A percentile compares a stretch with the other conserved stretches of the same genome.
phyloP scores from a whole-genome alignment of 495 filamentous ascomycete genomes.

The Aspergillus cavernicola region DNA sequence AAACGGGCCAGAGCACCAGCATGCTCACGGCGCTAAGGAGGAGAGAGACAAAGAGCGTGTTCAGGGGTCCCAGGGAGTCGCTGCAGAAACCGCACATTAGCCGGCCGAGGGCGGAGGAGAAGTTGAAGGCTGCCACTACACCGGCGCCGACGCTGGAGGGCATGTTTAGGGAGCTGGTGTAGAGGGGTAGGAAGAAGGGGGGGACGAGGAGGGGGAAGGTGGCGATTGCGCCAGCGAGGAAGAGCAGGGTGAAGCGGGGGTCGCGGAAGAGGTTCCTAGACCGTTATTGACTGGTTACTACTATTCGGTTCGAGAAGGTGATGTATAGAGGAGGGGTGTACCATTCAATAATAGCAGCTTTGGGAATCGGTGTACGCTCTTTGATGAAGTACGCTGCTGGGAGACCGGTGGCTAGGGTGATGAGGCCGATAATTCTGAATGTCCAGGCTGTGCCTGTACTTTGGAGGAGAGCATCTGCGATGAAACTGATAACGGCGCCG shows the following conservation, averaged over 20 bases:
- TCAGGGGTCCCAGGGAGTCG: conserved; percentile 50
- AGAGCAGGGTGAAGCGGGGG: conserved; percentile 47
- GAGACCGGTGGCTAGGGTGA: conserved; percentile 46
- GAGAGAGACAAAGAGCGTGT: conserved; percentile 46
- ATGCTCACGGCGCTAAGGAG: conserved; percentile 50
- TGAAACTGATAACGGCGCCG: conserved; percentile 47
- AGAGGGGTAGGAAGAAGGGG: conserved; percentile 55
- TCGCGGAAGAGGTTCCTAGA: conserved; percentile 48
- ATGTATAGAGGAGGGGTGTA: too few species aligned
- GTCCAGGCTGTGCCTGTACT: conserved; percentile 51
- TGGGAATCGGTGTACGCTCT: conserved; percentile 46
- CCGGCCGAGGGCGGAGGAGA: conserved; percentile 50
- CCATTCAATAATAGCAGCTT: conserved; percentile 48
- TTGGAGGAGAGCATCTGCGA: conserved; percentile 43
- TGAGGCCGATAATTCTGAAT: conserved; percentile 48
- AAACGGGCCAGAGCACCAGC: conserved; percentile 55
- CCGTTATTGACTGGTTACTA: too few species aligned
- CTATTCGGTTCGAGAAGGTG: too few species aligned
- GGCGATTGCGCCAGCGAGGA: conserved; percentile 52
- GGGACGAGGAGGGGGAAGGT: conserved; percentile 61
- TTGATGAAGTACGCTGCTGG: conserved; percentile 57
- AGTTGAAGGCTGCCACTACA: conserved; percentile 54
- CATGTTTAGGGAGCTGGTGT: conserved; percentile 43
- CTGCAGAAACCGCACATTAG: conserved; percentile 46
- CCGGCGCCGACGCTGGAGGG: conserved; percentile 47